phyloP scores from a whole-genome alignment of 2,329 filamentous ascomycete species.

The Sclerotinia nivalis region DNA sequence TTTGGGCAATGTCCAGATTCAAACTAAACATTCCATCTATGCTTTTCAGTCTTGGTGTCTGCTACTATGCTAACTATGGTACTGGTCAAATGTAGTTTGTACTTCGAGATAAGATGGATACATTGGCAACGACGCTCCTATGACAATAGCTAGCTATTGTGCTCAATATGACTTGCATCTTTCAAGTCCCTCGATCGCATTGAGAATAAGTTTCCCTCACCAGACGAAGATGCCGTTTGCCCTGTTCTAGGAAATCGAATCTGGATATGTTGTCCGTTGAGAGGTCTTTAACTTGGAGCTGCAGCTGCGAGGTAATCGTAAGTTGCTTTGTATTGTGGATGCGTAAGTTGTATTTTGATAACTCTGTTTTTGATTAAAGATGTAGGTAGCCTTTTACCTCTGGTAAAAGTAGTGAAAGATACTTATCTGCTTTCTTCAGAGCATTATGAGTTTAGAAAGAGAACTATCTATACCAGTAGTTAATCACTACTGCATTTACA shows the following conservation, averaged over 20 bases:
- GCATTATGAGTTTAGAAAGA: too few species aligned
- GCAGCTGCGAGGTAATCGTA: too few species aligned
- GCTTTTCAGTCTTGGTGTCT: neutral
- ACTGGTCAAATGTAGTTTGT: neutral
- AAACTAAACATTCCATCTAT: neutral
- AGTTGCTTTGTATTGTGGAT: neutral
- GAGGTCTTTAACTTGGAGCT: neutral
- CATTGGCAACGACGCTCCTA: neutral
- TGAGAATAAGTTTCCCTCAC: neutral
- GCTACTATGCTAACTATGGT: accelerated
- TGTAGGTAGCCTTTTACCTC: neutral
- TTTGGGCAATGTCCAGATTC: neutral
- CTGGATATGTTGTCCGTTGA: neutral
- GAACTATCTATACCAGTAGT: too few species aligned
- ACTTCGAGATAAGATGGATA: neutral
- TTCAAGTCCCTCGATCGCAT: neutral
- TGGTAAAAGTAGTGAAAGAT: neutral
- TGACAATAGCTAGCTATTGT: neutral
- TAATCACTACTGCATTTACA: too few species aligned
- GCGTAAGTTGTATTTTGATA: neutral
- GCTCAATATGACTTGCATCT: too few species aligned
- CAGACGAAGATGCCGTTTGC: neutral
- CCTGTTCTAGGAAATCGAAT: neutral
- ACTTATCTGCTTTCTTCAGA: too few species aligned
- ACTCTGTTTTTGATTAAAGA: neutral